Percentiles rank a stretch among this genome's conserved stretches.
Conservation (phyloP, 306 rosid species). For the Malus sieversii region DNA sequence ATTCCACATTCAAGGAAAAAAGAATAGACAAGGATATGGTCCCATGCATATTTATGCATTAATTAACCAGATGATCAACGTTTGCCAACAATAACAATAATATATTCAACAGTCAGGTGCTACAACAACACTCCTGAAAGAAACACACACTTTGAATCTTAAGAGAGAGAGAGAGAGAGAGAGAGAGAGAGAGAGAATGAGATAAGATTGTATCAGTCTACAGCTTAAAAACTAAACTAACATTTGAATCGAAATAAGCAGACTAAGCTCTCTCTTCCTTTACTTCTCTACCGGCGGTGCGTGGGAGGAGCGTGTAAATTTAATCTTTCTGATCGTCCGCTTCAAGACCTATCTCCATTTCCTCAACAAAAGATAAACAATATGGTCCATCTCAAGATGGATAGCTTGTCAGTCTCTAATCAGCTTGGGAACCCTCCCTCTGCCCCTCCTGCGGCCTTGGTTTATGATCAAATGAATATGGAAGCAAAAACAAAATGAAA, state of each 20-base stretch:
- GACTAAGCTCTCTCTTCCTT: slow-evolving; percentile 26
- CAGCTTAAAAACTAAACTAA: slow-evolving; percentile 51
- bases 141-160: slow-evolving; percentile 29
- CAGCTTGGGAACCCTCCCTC: slow-evolving; percentile 6
- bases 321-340: slow-evolving; percentile 26
- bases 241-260: slow-evolving; percentile 48
- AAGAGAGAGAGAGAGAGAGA: slow-evolving; percentile 5
- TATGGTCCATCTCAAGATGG: slow-evolving; percentile 10
- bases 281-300: slow-evolving; percentile 31
- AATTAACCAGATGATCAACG: slow-evolving; percentile 49
- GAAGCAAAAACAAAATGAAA: slow-evolving; percentile 37
- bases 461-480: slow-evolving; percentile 49
- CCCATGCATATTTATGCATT: slow-evolving; percentile 61
- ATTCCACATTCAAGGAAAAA: slow-evolving; percentile 31
- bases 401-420: slow-evolving; percentile 16
- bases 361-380: slow-evolving; percentile 24
- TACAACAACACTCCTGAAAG: slow-evolving; percentile 49
- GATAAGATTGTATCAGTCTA: slow-evolving; percentile 19
- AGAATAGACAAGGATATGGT: slow-evolving; percentile 21
- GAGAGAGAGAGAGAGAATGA: not conserved
- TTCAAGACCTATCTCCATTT: slow-evolving; percentile 20
- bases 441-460: slow-evolving; percentile 30
- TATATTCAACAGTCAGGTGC: slow-evolving; percentile 66
- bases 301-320: slow-evolving; percentile 24
- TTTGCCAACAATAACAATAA: slow-evolving; percentile 53